Evolutionary conservation across 2,329 filamentous ascomycete species (phyloP), one percentile per base, ranked within the genome.

Genomic region (Aspergillus hiratsukae): DNA sequence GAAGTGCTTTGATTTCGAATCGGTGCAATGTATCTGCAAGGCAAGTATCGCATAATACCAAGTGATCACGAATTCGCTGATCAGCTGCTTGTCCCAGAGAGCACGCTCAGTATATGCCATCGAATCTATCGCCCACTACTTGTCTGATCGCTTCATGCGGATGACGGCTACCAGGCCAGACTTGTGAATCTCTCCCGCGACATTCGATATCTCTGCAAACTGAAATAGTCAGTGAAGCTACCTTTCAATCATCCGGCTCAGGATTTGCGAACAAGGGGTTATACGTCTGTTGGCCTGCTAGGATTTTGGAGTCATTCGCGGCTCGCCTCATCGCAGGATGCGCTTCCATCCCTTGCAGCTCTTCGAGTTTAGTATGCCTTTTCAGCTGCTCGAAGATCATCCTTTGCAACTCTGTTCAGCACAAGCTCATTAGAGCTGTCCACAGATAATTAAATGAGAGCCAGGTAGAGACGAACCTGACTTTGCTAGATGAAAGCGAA

Each of bases 261-360:
- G n/a, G 19, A 10, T 9, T 43, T 3, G 23, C 17, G 27, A 31
- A 7, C 19, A 19, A 35, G 4, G 35, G n/a, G 23, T 2, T 52
- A 4, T 10, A 71, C 69, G 28, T 37, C 69, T 61, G 10, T 71
- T 68, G 8, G 68, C 69, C 23, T 66, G 63, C 21, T 67, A 61
- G 48, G 68, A 71, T 10, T 58, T 60, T 5, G 56, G 52, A 28
- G 67, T 70, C 7, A 56, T 58, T 19, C 64, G 58, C 1, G 66
- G 64, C 17, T 68, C n/a, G 59, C 49, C 63, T 63, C 58, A 58
- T 66, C 0, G 68, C 68, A 2, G 69, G 68, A 27, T 60, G 57
- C 27, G 71, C 57, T 29, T 58, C 61, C 19, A 25, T 35, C 2
- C 67, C 64, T 43, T 49, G 49, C 1, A 51, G 52, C 46, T 59